Conservation (phyloP, 2,329 filamentous ascomycete species). For the Trichocomaceae sp. region DNA sequence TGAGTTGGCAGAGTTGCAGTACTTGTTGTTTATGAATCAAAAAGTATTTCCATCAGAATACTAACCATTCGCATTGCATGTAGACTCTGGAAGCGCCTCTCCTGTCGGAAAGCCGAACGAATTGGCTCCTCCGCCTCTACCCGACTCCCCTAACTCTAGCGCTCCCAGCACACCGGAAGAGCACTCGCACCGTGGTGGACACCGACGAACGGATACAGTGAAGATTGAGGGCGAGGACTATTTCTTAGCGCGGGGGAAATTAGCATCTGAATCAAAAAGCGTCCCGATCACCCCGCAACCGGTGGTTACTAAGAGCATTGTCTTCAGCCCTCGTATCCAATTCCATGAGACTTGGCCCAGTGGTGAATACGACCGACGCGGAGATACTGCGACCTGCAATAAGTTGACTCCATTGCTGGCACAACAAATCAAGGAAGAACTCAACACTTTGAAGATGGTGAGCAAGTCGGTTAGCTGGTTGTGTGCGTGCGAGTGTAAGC, state of each 20-base stretch:
- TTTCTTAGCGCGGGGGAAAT: slow-evolving; percentile 69
- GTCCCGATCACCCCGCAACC: slow-evolving; percentile 43
- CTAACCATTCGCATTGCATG: slow-evolving; percentile 28
- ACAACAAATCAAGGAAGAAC: slow-evolving; percentile 98
- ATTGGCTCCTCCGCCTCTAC: slow-evolving; percentile 42
- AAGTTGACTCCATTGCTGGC: slow-evolving; percentile 92
- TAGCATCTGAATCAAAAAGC: slow-evolving; percentile 67
- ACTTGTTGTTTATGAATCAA: too few relatives aligned
- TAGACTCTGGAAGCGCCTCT: slow-evolving; percentile 60
- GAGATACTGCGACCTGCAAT: slow-evolving; percentile 96
- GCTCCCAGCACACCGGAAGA: slow-evolving; percentile 86
- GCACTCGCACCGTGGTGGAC: slow-evolving; percentile 47
- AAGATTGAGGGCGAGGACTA: slow-evolving; percentile 81
- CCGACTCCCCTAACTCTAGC: slow-evolving; percentile 76
- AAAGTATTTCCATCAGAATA: too few relatives aligned
- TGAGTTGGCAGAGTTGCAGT: too few relatives aligned
- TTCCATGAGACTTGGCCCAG: slow-evolving; percentile 96
- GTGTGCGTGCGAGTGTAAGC: slow-evolving; percentile 18
- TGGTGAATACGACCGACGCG: slow-evolving; percentile 90
- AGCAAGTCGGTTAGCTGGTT: slow-evolving; percentile 26
- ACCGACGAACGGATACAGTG: slow-evolving; percentile 62
- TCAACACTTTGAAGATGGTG: slow-evolving; percentile 99
- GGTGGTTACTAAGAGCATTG: slow-evolving; percentile 47
- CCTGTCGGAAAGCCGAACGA: slow-evolving; percentile 61
- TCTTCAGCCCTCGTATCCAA: slow-evolving; percentile 85